Base-by-base conservation (phyloP, 345 rosid species). In the Eucalyptus shirleyi region DNA sequence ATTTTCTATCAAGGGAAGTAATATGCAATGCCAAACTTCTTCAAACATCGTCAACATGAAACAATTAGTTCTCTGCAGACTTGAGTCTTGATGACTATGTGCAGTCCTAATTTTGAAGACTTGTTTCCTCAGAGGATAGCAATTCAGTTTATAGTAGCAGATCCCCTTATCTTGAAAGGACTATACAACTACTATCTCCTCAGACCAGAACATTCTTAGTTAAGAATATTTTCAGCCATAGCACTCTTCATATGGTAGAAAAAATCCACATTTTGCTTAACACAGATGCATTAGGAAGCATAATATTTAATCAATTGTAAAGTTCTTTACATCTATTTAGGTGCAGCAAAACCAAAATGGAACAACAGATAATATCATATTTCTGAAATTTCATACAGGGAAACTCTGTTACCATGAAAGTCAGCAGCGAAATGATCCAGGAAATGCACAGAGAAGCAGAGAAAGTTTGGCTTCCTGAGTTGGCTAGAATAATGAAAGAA, bases 381-480 rank as follows among this genome's bases (percentile, higher is more conserved):
- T n/a, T 6, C 59, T 37, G 15, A 37, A 88, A 18, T 42, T 89
- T 62, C 23, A 24, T 87, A 37, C 95, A 96, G 97, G 92, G 93
- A 87, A 95, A 92, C 91, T 96, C 99, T 28, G 96, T 96, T 47
- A 97, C 98, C 16, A 88, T 93, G 92, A 94, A 94, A 90, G 95
- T 94, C 82, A 94, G 91, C 88, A 86, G 67, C 51, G 97, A 93
- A 28, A 93, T 95, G 96, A 93, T 96, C 47, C 90, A 91, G 14
- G 86, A 92, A 53, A 94, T 97, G 97, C 93, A 94, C 86, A 86
- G 87, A 89, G 97, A 94, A 89, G 98, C 97, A 59, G 96, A 94
- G 91, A 90, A 92, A 88, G 89, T 92, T n/a, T 95, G 99, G 97
- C 90, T 67, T 55, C 96, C 97, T 2, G 96, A 96, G 91, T 89